These are phyloP conservation scores for Endotrypanum monterogeii DNA, from an alignment of 208 protist genomes.

Conservation along the genomic window DNA sequence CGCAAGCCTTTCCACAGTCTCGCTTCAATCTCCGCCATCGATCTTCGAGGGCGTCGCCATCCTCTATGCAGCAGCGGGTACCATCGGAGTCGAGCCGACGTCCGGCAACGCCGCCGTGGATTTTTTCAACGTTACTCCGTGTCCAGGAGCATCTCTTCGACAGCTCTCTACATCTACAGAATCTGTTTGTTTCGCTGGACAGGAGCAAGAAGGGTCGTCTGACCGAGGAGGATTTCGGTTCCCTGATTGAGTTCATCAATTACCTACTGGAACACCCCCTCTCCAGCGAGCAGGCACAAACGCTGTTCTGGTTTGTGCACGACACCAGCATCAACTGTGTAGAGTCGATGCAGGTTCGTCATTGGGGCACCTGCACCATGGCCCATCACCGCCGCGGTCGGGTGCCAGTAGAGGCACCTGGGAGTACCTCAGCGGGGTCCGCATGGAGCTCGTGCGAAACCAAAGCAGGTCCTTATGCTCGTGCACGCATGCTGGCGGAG, in stretches of 20 bases:
- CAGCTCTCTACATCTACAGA: constrained; percentile 33
- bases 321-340: constrained; percentile 36
- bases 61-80: neutral
- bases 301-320: constrained; percentile 46
- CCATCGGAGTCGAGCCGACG: constrained; percentile 22
- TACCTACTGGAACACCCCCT: constrained; percentile 48
- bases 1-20: no score
- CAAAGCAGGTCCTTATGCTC: constrained; percentile 4
- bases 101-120: constrained; percentile 42
- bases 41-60: neutral
- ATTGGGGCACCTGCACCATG: neutral
- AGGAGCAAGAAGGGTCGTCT: constrained; percentile 49
- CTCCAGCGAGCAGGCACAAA: constrained; percentile 34
- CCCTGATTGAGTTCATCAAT: constrained; percentile 58
- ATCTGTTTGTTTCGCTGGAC: constrained; percentile 59
- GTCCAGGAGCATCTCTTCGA: constrained; percentile 61
- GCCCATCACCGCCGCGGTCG: neutral
- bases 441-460: neutral
- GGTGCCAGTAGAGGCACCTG: no score
- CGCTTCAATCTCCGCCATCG: no score
- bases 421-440: neutral
- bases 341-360: constrained; percentile 18
- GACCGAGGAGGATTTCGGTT: constrained; percentile 52
- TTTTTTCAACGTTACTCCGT: constrained; percentile 58
- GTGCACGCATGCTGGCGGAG: constrained; percentile 10